A percentile compares a stretch with the other conserved stretches of the same genome.
Evolutionary conservation across 2,329 filamentous ascomycete genomes (phyloP).

Genomic region (Ceratocystis colombiana): DNA sequence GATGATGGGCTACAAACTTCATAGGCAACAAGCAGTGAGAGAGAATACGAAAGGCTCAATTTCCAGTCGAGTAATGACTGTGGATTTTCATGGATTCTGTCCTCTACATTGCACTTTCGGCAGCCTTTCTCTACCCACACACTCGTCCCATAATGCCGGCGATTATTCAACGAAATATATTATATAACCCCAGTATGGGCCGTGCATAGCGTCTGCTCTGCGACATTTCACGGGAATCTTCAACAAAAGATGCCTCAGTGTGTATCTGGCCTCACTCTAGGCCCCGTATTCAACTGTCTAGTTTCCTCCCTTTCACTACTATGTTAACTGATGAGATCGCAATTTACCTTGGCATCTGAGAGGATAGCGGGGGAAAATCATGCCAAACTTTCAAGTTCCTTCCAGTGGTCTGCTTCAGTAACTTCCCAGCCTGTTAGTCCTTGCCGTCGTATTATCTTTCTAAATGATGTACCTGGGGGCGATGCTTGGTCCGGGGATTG

Average conservation of each 20-base stretch:
- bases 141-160: too few species aligned
- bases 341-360: neutral
- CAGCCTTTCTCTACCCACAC: too few species aligned
- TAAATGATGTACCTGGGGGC: neutral
- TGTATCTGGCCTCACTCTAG: neutral
- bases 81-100: too few species aligned
- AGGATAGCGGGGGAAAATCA: neutral
- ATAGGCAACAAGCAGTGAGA: neutral
- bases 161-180: too few species aligned
- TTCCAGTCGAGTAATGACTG: neutral
- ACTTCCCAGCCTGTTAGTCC: neutral
- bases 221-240: neutral
- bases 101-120: too few species aligned
- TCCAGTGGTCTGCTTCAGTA: slow-evolving; percentile 13
- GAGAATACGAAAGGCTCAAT: neutral
- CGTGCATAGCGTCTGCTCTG: neutral
- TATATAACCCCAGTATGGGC: too few species aligned
- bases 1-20: neutral
- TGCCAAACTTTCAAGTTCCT: slow-evolving; percentile 9
- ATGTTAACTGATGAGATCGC: neutral
- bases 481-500: neutral
- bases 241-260: neutral
- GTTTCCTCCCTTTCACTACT: neutral
- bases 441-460: neutral
- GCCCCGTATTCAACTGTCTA: neutral